Evolutionary conservation across 2,329 filamentous ascomycete species (phyloP).

Genomic region (Talaromyces sp.): DNA sequence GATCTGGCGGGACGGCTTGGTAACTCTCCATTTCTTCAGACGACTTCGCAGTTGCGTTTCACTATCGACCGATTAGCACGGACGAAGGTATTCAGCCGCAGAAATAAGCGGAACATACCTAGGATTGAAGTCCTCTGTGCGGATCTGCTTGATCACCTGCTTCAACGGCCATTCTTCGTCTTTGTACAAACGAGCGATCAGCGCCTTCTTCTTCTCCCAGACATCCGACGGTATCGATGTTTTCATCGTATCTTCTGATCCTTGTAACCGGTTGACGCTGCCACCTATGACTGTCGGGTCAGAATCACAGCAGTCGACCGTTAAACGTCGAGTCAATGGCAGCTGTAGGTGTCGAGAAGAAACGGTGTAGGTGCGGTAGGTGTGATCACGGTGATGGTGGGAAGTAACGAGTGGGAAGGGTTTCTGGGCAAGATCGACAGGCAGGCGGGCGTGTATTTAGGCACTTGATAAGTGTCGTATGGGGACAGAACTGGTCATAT

Average conservation of each 20-base stretch:
- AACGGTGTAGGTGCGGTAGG: not conserved
- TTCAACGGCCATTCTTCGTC: constrained; percentile 46
- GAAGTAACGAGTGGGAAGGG: constrained; percentile 4
- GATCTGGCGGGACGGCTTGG: constrained; percentile 43
- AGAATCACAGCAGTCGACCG: not conserved
- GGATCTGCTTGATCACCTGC: constrained; percentile 45
- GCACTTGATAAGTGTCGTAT: not conserved
- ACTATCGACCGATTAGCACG: constrained; percentile 24
- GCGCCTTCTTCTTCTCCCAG: constrained; percentile 43
- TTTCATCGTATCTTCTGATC: constrained; percentile 33
- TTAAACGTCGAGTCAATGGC: not conserved
- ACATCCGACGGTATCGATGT: constrained; percentile 43
- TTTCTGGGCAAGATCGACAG: constrained; percentile 16
- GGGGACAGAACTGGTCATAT: not conserved
- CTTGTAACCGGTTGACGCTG: not conserved
- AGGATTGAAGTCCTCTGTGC: constrained; percentile 41
- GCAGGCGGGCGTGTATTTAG: constrained; percentile 9
- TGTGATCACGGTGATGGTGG: not conserved
- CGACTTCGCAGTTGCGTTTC: constrained; percentile 45
- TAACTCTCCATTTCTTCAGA: constrained; percentile 46
- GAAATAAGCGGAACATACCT: constrained; percentile 30
- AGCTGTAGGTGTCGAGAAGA: not conserved
- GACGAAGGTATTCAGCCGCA: not conserved
- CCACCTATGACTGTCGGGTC: not conserved
- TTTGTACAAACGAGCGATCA: constrained; percentile 42